Evolutionary conservation across 2,329 filamentous ascomycete genomes (phyloP), one percentile per base, ranked within the genome.

Genomic region (Pseudogymnoascus sp.): DNA sequence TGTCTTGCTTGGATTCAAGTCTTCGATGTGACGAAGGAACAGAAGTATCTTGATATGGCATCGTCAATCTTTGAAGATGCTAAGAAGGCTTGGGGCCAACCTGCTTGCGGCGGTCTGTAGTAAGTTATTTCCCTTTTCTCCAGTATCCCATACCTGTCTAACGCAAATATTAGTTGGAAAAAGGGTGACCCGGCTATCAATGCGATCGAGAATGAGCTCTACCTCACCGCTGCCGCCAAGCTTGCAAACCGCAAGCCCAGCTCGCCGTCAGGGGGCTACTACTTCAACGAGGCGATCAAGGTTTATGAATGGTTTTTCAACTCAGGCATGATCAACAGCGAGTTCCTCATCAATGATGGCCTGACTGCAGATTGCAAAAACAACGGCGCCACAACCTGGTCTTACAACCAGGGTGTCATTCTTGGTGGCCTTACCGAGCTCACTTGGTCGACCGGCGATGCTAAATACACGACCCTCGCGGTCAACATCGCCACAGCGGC

Each of bases 401-500:
- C 79, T 0, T 85, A 85, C 71, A 85, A 85, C 67, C 84, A 87
- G 71, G 85, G 85, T 7, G 82, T 87, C 1, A 77, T 87, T 21
- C 78, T 88, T 5, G 77, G 81, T 11, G 84, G 79, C 0, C 77
- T 87, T 0, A 79, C 80, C 1, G 82, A 86, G 79, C 82, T 56
- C 75, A 80, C 60, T 74, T 86, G 56, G 81, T 80, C 64, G 78
- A 81, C 71, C 75, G 82, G 66, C 5, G 66, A 71, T 28, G 7
- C 38, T 1, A 60, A 23, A 69, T 81, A 60, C 69, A 75, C 81
- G 11, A 67, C 74, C n/a, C 79, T 78, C 61, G 83, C 84, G 3
- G 71, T 78, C 8, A 72, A 80, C 14, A 82, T 87, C 63, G 84
- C 84, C 23, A 72, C 76, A 50, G 82, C 82, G 0, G 81, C 80